A percentile compares a stretch with the other conserved stretches of the same genome.
Evolutionary conservation across 192 early-diverging fungal genomes (phyloP).

Genomic region (Coemansia sp.): DNA sequence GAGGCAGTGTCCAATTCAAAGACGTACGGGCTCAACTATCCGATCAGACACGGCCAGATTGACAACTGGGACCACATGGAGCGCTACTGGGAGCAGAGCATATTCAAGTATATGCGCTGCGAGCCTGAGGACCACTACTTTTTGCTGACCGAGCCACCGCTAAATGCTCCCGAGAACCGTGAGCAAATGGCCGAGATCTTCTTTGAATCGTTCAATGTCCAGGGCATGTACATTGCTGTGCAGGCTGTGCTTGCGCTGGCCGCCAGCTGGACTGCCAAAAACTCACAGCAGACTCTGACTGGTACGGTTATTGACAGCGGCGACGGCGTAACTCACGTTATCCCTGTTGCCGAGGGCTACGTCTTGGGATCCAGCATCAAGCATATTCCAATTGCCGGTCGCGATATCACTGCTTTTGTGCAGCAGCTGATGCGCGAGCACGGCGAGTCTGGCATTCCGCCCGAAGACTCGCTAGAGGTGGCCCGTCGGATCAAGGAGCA

Average conservation of each 20-base stretch:
- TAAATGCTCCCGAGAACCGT: slow-evolving; percentile 97
- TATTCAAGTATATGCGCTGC: slow-evolving; percentile 97
- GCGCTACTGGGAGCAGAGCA: slow-evolving; percentile 97
- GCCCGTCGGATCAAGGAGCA: slow-evolving; percentile 96
- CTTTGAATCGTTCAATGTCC: slow-evolving; percentile 98
- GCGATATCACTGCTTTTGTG: slow-evolving; percentile 96
- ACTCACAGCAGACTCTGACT: slow-evolving; percentile 83
- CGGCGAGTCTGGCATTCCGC: slow-evolving; percentile 90
- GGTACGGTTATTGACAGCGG: slow-evolving; percentile 98
- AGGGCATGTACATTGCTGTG: slow-evolving; percentile 98
- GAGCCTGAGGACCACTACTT: slow-evolving; percentile 99
- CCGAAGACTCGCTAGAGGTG: slow-evolving; percentile 93
- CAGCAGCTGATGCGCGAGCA: slow-evolving; percentile 97
- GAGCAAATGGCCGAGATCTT: slow-evolving; percentile 99
- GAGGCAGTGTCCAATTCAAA: slow-evolving; percentile 89
- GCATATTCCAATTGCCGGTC: slow-evolving; percentile 97
- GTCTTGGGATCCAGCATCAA: slow-evolving; percentile 98
- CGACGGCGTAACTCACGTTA: slow-evolving; percentile 99
- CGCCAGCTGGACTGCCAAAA: slow-evolving; percentile 88
- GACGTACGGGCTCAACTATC: slow-evolving; percentile 85
- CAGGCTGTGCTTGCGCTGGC: slow-evolving; percentile 98
- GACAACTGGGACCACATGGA: slow-evolving; percentile 99
- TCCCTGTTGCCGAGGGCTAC: slow-evolving; percentile 98
- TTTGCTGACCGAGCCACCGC: slow-evolving; percentile 94
- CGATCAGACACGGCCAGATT: slow-evolving; percentile 96